Percentiles rank a stretch among this genome's conserved stretches.
Conservation (phyloP, 495 filamentous ascomycete species). For the Penicillium atrosanguineum region DNA sequence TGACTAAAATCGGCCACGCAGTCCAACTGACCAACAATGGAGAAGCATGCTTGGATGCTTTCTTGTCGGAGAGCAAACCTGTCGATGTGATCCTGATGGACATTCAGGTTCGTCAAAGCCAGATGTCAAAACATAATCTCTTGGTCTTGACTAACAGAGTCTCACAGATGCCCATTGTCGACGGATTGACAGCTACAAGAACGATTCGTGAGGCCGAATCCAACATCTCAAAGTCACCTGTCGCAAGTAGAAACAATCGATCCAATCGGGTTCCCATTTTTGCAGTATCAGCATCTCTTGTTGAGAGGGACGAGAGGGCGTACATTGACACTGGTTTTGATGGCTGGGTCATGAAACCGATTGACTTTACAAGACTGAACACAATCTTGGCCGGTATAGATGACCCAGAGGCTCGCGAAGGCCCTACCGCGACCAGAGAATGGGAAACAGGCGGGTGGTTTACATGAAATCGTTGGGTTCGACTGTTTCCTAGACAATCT, state of each 20-base stretch:
- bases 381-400: conserved; percentile 58
- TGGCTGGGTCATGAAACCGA: conserved; percentile 84
- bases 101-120: conserved; percentile 59
- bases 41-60: conserved; percentile 75
- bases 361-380: conserved; percentile 68
- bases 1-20: conserved; percentile 75
- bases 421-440: conserved; percentile 56
- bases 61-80: conserved; percentile 54
- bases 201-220: conserved; percentile 74
- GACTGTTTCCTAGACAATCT: no score
- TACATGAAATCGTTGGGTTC: no score
- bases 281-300: conserved; percentile 82
- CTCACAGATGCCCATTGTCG: conserved; percentile 77
- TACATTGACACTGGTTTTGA: conserved; percentile 88
- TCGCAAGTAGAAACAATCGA: conserved; percentile 54
- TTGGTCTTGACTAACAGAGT: no score
- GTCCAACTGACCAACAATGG: conserved; percentile 78
- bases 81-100: conserved; percentile 95
- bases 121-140: no score
- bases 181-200: conserved; percentile 76
- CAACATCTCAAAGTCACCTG: conserved; percentile 42
- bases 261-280: conserved; percentile 70
- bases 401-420: conserved; percentile 48
- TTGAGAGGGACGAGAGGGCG: conserved; percentile 63
- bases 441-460: conserved; percentile 81